Base-by-base conservation (phyloP, 805 yeast genomes). In the Candida insectorum region DNA sequence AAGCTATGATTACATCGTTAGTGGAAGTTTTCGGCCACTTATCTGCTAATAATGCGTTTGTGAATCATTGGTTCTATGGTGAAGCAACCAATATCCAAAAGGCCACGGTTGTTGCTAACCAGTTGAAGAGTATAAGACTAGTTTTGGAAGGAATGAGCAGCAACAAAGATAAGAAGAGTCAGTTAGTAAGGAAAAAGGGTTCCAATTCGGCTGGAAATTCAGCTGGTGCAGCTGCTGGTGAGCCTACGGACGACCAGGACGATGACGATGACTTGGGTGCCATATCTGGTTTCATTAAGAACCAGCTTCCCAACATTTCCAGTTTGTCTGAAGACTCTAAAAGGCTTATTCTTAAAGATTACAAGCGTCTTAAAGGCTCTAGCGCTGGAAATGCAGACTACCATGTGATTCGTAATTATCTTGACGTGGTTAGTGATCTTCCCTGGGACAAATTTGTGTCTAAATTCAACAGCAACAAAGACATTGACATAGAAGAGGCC, bases 391-490 rank as follows among this genome's bases (percentile, higher is more conserved):
- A 79, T 19, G 65, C 77, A 0, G 88, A 81, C 37, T 77, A 73
- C 48, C 85, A 81, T 49, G 81, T 79, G 1, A 56, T 81, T 27
- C 54, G 81, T 35, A 75, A 77, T 30, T 81, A 81, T 53, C 65
- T 81, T 43, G 87, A 81, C 39, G 71, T 77, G 14, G 72, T 81
- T 6, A 59, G 72, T 56, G 87, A 81, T 45, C 61, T 81, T 30
- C 87, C 87, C 1, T 81, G 81, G 81, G 70, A 62, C 30, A 51
- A 36, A 31, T 58, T 43, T 34, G 56, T 60, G 16, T 50, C 65
- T 5, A 52, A 49, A 34, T 54, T 56, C 39, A 41, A 45, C 19
- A 41, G 57, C 10, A 58, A 71, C 48, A 69, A 66, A 17, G 69
- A 71, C 33, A 63, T 77, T 32, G 75, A 81, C 43, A 53, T 85